Base-by-base conservation (phyloP, 2,329 filamentous ascomycete species). In the Furcasterigmium furcatum region DNA sequence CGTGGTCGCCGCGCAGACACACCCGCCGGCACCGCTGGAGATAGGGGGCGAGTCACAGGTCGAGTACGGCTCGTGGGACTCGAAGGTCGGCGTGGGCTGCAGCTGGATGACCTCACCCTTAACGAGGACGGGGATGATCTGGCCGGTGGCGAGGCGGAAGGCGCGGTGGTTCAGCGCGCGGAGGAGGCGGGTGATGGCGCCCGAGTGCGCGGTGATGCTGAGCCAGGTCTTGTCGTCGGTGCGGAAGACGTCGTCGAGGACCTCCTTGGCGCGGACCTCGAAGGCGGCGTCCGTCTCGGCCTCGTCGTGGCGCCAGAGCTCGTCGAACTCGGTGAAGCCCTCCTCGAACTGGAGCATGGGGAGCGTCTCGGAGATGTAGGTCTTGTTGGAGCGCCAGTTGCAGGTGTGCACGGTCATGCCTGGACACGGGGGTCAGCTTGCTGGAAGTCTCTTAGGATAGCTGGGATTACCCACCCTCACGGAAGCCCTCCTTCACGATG, bases 401-500 rank as follows among this genome's bases (percentile, higher is more conserved):
- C 85, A 89, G 0, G 84, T 87, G 58, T 87, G 85, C 35, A 82
- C 77, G 44, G 76, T 81, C 45, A 88, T 79, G 3, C 78, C 34
- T 36, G 34, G 34, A 16, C 4, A 19, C 4, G 29, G 12, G 16
- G 3, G 30, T 32, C 30, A 32, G 30, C 30, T 13, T 32, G 29
- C 5, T n/a, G n/a, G n/a, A n/a, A n/a, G n/a, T n/a, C n/a, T n/a
- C n/a, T n/a, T n/a, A n/a, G n/a, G n/a, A n/a, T n/a, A n/a, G n/a
- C n/a, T n/a, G n/a, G n/a, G n/a, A n/a, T n/a, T n/a, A n/a, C 34
- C 19, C 34, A 36, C 34, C 77, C 61, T 88, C 85, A 24, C 85
- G 73, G 52, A 88, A 68, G 29, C 76, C 59, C 55, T 88, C 85
- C 62, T 86, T 87, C 49, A 88, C 65, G 2, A 70, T 66, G 0